phyloP scores from a whole-genome alignment of 108 stramenopile genomes.

The Cyclotella cryptica region DNA sequence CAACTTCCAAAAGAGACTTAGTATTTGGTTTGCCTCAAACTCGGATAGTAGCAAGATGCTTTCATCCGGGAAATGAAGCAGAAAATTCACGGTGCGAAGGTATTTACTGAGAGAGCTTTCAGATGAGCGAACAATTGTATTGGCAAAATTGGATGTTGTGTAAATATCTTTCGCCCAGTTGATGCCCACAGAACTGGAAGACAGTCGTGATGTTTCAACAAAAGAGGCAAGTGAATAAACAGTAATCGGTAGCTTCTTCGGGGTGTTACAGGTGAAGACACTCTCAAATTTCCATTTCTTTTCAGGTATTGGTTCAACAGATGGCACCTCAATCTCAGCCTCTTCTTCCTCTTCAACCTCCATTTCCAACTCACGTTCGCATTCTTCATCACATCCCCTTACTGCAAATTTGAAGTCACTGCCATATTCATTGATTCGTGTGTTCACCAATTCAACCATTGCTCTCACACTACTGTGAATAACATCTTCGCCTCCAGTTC shows the following conservation, averaged over 20 bases:
- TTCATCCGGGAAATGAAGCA: conserved; percentile 35
- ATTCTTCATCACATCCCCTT: conserved; percentile 48
- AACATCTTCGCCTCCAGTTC: conserved; percentile 25
- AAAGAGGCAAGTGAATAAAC: conserved; percentile 7
- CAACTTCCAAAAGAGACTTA: conserved; percentile 30
- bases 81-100: conserved; percentile 48
- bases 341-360: conserved; percentile 59
- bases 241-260: background rate
- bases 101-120: conserved; percentile 22
- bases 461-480: background rate
- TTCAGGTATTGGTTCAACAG: conserved; percentile 36
- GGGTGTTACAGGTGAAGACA: background rate
- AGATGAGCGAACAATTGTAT: conserved; percentile 5
- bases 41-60: conserved; percentile 47
- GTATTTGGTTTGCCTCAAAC: conserved; percentile 48
- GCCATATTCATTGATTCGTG: conserved; percentile 23
- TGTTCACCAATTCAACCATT: conserved; percentile 1
- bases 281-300: conserved; percentile 25
- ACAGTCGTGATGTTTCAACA: conserved; percentile 3
- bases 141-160: conserved; percentile 32
- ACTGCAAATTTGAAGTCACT: conserved; percentile 14
- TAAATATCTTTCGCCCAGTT: conserved; percentile 27
- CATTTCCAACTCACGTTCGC: conserved; percentile 62
- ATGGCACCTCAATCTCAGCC: conserved; percentile 50
- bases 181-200: background rate